Evolutionary conservation across 495 filamentous ascomycete genomes (phyloP), one percentile per base, ranked within the genome.

Genomic region (Pyronema domesticum): DNA sequence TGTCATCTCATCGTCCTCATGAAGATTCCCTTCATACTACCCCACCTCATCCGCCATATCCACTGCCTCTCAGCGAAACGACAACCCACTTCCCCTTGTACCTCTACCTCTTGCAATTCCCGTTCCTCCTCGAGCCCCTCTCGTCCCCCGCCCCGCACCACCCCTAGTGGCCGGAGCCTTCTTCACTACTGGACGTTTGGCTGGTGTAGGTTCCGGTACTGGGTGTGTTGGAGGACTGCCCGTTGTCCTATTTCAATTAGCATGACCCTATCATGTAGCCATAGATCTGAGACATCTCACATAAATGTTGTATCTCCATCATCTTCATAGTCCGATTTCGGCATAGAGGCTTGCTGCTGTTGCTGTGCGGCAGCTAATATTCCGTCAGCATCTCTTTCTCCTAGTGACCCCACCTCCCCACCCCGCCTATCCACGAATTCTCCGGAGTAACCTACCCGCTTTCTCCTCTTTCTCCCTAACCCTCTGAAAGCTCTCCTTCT

Each of bases 231-330:
- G 76, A 77, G 39, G 76, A 64, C 62, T 80, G 80, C 58, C 91
- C 30, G 85, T 95, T 23, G 89, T 95, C 73, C 86, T 91, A 59
- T 6, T 59, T 43, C 49, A 17, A 49, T 52, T 49, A 58, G 62
- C 73, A 44, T 64, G 54, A 33, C 3, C 1, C 8, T 46, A 33
- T 11, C 37, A 11, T 30, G 15, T 36, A 15, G 55, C 13, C 19
- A 51, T 19, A 52, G 15, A 6, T 11, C 14, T 14, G 44, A 48
- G 36, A 37, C 49, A 46, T 48, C 81, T 68, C 63, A 94, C 85
- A 98, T 76, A 62, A 95, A 95, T 18, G 89, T 95, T 55, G 82
- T 82, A 56, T 96, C 89, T 10, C 70, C 73, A 53, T 82, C 80
- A 23, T 39, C 58, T 49, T 62, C 62, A 55, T 50, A 51, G 53